These are phyloP conservation scores for Pseudofabraea citricarpa DNA, from an alignment of 2,329 filamentous ascomycete species.

Conservation along the genomic window DNA sequence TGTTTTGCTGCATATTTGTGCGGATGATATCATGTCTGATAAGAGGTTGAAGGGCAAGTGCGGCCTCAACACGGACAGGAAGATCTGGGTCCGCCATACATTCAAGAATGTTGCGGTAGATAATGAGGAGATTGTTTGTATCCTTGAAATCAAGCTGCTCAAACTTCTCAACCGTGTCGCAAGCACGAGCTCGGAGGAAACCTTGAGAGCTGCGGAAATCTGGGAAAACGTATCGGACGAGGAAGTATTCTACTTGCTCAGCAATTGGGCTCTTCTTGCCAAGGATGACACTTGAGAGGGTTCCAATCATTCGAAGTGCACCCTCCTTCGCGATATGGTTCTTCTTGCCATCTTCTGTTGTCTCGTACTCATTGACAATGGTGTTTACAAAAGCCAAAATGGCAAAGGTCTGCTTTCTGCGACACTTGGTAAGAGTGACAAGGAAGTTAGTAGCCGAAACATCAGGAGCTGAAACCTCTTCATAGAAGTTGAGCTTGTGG, in stretches of 20 bases:
- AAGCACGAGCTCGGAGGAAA: conserved; percentile 89
- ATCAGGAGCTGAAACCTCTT: conserved; percentile 92
- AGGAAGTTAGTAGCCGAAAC: conserved; percentile 96
- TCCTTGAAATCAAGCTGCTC: conserved; percentile 97
- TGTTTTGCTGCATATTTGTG: conserved; percentile 93
- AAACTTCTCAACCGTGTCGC: conserved; percentile 97
- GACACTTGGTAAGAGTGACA: conserved; percentile 86
- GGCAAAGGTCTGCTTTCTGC: conserved; percentile 92
- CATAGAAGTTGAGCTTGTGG: conserved; percentile 95
- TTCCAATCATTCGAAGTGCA: conserved; percentile 94
- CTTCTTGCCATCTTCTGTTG: conserved; percentile 80
- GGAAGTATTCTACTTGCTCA: conserved; percentile 96
- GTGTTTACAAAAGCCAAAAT: conserved; percentile 93
- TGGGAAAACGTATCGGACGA: conserved; percentile 96
- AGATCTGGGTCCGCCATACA: conserved; percentile 94
- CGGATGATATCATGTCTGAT: conserved; percentile 95
- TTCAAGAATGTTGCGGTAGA: conserved; percentile 94
- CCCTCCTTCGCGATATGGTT: conserved; percentile 95
- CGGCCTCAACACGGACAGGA: conserved; percentile 89
- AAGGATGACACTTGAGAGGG: conserved; percentile 85
- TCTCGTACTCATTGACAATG: conserved; percentile 89
- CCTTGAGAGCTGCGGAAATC: conserved; percentile 92
- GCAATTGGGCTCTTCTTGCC: conserved; percentile 98
- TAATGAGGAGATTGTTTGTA: conserved; percentile 87
- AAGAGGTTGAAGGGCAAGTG: conserved; percentile 87